Conservation (phyloP, 768 basidiomycete genomes). For the Tylopilus vinaceipallidus region DNA sequence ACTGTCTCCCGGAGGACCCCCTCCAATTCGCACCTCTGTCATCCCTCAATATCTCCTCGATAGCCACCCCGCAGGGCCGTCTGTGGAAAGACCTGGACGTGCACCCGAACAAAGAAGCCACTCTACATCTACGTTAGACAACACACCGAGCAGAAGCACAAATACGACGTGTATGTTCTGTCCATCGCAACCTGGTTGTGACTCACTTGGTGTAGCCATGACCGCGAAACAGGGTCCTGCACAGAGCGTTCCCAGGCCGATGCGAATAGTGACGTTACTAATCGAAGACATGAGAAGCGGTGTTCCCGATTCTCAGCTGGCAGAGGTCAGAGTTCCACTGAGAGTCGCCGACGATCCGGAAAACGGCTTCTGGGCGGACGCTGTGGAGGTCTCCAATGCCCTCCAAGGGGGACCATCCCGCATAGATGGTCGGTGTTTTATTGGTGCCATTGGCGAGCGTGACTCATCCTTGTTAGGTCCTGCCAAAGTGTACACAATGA, state of each 20-base stretch:
- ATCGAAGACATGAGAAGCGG: constrained; percentile 62
- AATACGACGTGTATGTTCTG: constrained; percentile 34
- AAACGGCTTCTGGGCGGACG: constrained; percentile 72
- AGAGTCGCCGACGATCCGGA: constrained; percentile 43
- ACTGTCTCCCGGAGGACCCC: constrained; percentile 10
- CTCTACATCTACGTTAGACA: not conserved
- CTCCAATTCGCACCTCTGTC: not conserved
- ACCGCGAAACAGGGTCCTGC: constrained; percentile 9
- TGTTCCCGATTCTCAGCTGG: constrained; percentile 53
- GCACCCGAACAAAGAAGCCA: not conserved
- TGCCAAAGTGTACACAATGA: constrained; percentile 62
- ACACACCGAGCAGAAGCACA: constrained; percentile 27
- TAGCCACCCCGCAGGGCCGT: constrained; percentile 1
- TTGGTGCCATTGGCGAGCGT: not conserved
- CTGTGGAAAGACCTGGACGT: constrained; percentile 1
- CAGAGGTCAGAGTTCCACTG: constrained; percentile 65
- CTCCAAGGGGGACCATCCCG: constrained; percentile 62
- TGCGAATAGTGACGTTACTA: constrained; percentile 63
- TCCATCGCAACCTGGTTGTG: not conserved
- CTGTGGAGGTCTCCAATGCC: constrained; percentile 54
- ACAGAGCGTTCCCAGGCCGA: constrained; percentile 15
- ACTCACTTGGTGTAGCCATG: constrained; percentile 15
- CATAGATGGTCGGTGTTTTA: constrained; percentile 56
- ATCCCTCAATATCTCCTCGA: constrained; percentile 6
- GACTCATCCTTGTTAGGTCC: constrained; percentile 43